phyloP scores from a whole-genome alignment of 2,329 filamentous ascomycete genomes.

The Microdochium bolleyi region DNA sequence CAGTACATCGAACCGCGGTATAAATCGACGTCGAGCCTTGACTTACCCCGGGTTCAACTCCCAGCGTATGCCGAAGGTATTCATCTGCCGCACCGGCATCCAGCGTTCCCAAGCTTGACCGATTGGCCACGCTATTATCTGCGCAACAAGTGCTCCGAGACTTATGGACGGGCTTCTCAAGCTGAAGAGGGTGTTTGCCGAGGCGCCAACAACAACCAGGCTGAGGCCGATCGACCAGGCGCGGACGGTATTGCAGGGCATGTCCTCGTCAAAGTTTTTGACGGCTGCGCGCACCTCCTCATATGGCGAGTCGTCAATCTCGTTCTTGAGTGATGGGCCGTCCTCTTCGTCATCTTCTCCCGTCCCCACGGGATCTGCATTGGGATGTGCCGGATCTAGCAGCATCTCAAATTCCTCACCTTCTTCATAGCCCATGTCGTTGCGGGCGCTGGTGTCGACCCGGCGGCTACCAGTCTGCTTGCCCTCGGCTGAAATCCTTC shows the following conservation, averaged over 20 bases:
- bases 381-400: constrained; percentile 40
- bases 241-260: constrained; percentile 58
- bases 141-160: constrained; percentile 52
- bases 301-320: constrained; percentile 54
- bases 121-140: constrained; percentile 57
- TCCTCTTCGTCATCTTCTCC: constrained; percentile 16
- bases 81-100: constrained; percentile 41
- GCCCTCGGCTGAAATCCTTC: background rate
- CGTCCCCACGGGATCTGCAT: constrained; percentile 10
- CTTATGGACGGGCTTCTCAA: constrained; percentile 54
- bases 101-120: constrained; percentile 52
- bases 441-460: constrained; percentile 26
- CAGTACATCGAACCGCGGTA: background rate
- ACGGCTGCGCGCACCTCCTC: constrained; percentile 59
- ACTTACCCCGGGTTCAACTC: constrained; percentile 49
- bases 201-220: constrained; percentile 48
- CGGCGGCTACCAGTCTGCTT: constrained; percentile 30
- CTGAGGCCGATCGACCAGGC: constrained; percentile 56
- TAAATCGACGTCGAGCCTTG: background rate
- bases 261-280: constrained; percentile 54
- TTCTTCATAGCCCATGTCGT: constrained; percentile 25
- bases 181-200: constrained; percentile 56
- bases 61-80: constrained; percentile 44
- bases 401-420: constrained; percentile 25
- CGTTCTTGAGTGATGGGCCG: constrained; percentile 26